These are phyloP conservation scores for Aspergillus fructus DNA, from an alignment of 2,329 filamentous ascomycete genomes.

Conservation along the genomic window DNA sequence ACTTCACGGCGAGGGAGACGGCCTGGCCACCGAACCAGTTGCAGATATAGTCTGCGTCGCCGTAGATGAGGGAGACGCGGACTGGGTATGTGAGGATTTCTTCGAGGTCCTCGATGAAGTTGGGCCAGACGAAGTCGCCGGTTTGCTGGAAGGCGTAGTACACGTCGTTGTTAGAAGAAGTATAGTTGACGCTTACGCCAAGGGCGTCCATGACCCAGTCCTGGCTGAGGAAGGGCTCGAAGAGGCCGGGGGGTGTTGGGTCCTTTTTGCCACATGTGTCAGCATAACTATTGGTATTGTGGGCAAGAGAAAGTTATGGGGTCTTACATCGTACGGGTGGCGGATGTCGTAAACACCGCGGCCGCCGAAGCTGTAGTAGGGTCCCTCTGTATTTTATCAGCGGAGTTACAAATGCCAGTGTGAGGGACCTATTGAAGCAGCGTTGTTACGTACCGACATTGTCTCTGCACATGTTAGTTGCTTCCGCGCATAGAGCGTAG, in stretches of 20 bases:
- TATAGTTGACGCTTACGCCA: slow-evolving; percentile 63
- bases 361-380: slow-evolving; percentile 56
- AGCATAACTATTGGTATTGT: background rate
- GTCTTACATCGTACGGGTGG: slow-evolving; percentile 43
- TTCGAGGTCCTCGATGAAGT: slow-evolving; percentile 60
- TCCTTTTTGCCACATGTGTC: slow-evolving; percentile 38
- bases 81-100: slow-evolving; percentile 61
- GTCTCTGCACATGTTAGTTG: slow-evolving; percentile 55
- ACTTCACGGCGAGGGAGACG: slow-evolving; percentile 61
- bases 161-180: slow-evolving; percentile 42
- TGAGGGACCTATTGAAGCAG: background rate
- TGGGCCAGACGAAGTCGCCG: slow-evolving; percentile 64
- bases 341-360: slow-evolving; percentile 64
- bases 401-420: background rate
- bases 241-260: slow-evolving; percentile 63
- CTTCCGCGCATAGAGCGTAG: slow-evolving; percentile 53
- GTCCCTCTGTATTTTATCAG: slow-evolving; percentile 38
- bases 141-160: slow-evolving; percentile 53
- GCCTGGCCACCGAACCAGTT: slow-evolving; percentile 71
- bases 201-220: slow-evolving; percentile 58
- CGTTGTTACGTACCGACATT: slow-evolving; percentile 47
- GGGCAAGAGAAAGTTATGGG: background rate
- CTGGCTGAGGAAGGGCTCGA: slow-evolving; percentile 65
- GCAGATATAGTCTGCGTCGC: slow-evolving; percentile 58
- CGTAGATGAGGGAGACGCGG: slow-evolving; percentile 70